These are phyloP conservation scores for Arthroderma sp. DNA, from an alignment of 2,329 filamentous ascomycete species.

Conservation along the genomic window DNA sequence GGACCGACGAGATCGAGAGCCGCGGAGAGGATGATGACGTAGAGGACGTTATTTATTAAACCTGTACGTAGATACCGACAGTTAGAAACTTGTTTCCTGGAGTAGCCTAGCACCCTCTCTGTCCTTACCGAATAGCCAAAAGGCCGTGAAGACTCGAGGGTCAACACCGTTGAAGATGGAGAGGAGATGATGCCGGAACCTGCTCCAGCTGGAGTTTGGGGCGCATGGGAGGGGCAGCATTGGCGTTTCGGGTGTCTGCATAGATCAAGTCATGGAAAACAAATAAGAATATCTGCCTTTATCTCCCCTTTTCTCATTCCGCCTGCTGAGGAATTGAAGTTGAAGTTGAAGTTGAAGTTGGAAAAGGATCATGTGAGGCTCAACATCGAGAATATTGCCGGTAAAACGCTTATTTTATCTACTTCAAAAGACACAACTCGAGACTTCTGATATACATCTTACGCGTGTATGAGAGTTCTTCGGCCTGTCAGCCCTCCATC, in stretches of 20 bases:
- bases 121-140: constrained; percentile 79
- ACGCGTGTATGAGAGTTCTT: background rate
- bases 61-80: constrained; percentile 41
- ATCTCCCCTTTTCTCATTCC: background rate
- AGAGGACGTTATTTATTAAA: constrained; percentile 93
- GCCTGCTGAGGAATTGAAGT: background rate
- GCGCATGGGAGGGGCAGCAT: constrained; percentile 46
- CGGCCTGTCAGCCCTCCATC: background rate
- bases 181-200: constrained; percentile 55
- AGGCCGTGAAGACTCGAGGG: constrained; percentile 61
- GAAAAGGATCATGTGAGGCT: background rate
- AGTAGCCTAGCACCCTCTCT: background rate
- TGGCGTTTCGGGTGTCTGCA: background rate
- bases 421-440: background rate
- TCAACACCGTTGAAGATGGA: constrained; percentile 56
- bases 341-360: background rate
- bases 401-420: background rate
- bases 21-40: constrained; percentile 90
- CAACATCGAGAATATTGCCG: no score
- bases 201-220: constrained; percentile 57
- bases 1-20: constrained; percentile 91
- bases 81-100: background rate
- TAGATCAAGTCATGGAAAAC: background rate
- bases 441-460: background rate
- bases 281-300: background rate